Conservation (phyloP, 2,329 filamentous ascomycete species). For the Colletotrichum tofieldiae region DNA sequence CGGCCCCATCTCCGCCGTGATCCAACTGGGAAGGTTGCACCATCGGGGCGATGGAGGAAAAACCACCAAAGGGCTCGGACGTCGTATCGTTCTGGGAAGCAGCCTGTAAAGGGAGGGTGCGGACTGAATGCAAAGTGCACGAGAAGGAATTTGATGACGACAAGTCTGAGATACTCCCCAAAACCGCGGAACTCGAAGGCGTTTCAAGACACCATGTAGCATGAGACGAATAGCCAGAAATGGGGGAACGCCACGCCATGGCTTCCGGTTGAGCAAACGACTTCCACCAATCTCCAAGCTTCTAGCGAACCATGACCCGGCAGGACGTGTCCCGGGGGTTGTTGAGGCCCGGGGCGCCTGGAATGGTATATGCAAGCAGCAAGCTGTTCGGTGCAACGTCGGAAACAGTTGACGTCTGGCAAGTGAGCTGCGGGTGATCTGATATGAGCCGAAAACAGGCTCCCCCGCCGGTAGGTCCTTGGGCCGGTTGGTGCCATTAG, state of each 20-base stretch:
- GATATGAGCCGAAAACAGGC: not conserved
- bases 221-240: not conserved
- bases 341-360: not conserved
- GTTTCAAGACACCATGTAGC: not conserved
- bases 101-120: not conserved
- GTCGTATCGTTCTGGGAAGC: not conserved
- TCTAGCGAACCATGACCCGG: not conserved
- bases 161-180: not conserved
- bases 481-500: not conserved
- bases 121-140: not conserved
- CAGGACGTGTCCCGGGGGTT: not conserved
- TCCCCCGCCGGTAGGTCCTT: not conserved
- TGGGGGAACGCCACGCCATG: not conserved
- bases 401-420: not conserved
- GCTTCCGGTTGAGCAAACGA: not conserved
- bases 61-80: too few relatives aligned
- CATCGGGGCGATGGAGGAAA: not conserved
- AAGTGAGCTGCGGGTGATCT: not conserved
- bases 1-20: not conserved
- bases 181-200: not conserved
- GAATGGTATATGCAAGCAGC: not conserved
- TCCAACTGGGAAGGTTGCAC: not conserved
- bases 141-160: not conserved
- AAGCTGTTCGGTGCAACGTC: not conserved
- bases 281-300: not conserved